Evolutionary conservation across 305 asterid species (phyloP), one percentile per base, ranked within the genome.

Genomic region (Fraxinus sp.): DNA sequence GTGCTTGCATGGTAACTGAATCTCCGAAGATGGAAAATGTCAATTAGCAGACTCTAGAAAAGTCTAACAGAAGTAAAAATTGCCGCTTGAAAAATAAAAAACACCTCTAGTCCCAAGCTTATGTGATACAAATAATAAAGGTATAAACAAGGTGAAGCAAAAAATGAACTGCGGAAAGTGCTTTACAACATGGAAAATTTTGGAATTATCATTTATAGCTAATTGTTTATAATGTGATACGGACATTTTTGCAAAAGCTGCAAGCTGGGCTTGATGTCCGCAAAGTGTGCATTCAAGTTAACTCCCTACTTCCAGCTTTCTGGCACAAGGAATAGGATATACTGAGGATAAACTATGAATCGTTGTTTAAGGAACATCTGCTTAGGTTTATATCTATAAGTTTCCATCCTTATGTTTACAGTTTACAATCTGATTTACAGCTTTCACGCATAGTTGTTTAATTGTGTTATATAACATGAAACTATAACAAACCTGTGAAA

Each of bases 1-100:
- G 97, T 68, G 98, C 95, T 92, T 91, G 98, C 97, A 93, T 95
- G 71, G 93, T 91, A 83, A 95, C 98, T 95, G 41, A 28, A 28
- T 70, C 37, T 13, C 41, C 75, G 4, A 70, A 70, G 18, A 70
- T 32, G 22, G 75, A 6, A 70, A 70, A 70, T 28, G 9, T 30
- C 39, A 30, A 70, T 28, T 13, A 32, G 20, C 41, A 30, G 20
- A 28, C 20, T 28, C n/a, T 28, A 26, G 20, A 68, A 68, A 68
- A 10, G 74, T 70, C 39, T 28, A 22, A 64, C 14, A 70, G 75
- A 35, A 24, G 33, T 32, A 64, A 64, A 24, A 24, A 64, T 10
- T 64, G 36, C 73, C 5, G 74, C 35, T 66, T 26, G 36, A 66
- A 24, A 24, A 24, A 26, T 10, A 28, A 66, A 22, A 66, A 24